A percentile compares a stretch with the other conserved stretches of the same genome.
Evolutionary conservation across 495 filamentous ascomycete genomes (phyloP).

Genomic region (Chaetomium fimeti): DNA sequence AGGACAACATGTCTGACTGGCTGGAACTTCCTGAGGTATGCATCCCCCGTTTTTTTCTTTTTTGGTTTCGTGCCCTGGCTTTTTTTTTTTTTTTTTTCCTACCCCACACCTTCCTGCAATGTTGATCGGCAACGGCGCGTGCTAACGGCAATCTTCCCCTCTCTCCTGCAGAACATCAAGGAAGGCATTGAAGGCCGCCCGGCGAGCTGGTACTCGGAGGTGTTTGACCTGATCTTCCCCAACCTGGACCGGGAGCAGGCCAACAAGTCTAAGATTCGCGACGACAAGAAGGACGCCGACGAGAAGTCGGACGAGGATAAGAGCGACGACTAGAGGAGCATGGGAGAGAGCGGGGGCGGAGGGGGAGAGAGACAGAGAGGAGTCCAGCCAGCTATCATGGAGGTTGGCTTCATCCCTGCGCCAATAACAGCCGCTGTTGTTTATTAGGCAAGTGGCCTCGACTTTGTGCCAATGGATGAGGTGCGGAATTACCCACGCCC

Average conservation of each 20-base stretch:
- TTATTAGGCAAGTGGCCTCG: no score
- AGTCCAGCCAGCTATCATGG: not conserved
- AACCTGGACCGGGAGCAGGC: slow-evolving; percentile 71
- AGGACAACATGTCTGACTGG: slow-evolving; percentile 95
- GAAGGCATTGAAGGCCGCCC: slow-evolving; percentile 86
- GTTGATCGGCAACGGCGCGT: slow-evolving; percentile 14
- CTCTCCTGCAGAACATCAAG: slow-evolving; percentile 80
- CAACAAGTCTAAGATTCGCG: slow-evolving; percentile 64
- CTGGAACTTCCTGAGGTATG: slow-evolving; percentile 93
- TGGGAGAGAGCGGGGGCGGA: not conserved
- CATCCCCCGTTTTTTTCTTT: slow-evolving; percentile 12
- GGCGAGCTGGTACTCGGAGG: slow-evolving; percentile 89
- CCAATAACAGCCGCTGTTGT: not conserved
- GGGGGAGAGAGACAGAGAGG: not conserved
- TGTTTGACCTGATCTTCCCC: slow-evolving; percentile 88
- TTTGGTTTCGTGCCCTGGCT: not conserved
- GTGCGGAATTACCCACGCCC: not conserved
- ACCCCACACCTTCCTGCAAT: not conserved
- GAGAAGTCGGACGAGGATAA: slow-evolving; percentile 33
- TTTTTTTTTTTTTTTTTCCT: no score
- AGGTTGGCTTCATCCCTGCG: not conserved
- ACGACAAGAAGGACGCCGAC: slow-evolving; percentile 55
- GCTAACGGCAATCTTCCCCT: slow-evolving; percentile 35
- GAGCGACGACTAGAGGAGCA: slow-evolving; percentile 36
- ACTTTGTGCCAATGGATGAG: not conserved